phyloP scores from a whole-genome alignment of 345 rosid species.

The Fremontodendron californicum region DNA sequence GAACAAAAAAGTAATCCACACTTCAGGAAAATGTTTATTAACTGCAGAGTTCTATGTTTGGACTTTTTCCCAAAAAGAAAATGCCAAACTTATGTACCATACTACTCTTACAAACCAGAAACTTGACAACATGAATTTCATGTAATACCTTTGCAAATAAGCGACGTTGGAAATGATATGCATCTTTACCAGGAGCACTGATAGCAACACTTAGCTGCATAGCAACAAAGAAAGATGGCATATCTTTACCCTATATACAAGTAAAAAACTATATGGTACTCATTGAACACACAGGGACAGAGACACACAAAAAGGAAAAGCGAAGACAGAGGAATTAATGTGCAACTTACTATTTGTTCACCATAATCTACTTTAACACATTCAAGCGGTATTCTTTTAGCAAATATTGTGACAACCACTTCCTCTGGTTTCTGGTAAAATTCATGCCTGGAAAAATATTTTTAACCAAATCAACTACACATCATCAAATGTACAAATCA shows the following conservation, averaged over 20 bases:
- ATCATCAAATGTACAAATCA: background rate
- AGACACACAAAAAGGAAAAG: background rate
- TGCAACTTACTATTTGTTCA: conserved; percentile 70
- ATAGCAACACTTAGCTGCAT: conserved; percentile 77
- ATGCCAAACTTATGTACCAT: background rate
- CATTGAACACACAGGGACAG: background rate
- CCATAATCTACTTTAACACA: conserved; percentile 65
- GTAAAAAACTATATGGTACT: background rate
- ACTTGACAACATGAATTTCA: background rate
- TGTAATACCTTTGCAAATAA: conserved; percentile 76
- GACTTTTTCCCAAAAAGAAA: background rate
- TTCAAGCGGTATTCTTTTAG: conserved; percentile 62
- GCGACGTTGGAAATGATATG: conserved; percentile 76
- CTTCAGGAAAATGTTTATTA: background rate
- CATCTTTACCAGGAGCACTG: conserved; percentile 63
- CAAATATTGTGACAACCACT: conserved; percentile 81
- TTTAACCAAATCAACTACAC: background rate
- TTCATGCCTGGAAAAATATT: conserved; percentile 57
- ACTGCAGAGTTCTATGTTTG: background rate
- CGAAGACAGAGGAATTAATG: background rate
- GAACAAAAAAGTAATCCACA: background rate
- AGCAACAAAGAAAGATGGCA: conserved; percentile 9
- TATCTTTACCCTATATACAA: background rate
- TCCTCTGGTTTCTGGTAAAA: conserved; percentile 87
- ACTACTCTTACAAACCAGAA: background rate